These are phyloP conservation scores for Diaporthe citriasiana DNA, from an alignment of 2,329 filamentous ascomycete species.

Conservation along the genomic window DNA sequence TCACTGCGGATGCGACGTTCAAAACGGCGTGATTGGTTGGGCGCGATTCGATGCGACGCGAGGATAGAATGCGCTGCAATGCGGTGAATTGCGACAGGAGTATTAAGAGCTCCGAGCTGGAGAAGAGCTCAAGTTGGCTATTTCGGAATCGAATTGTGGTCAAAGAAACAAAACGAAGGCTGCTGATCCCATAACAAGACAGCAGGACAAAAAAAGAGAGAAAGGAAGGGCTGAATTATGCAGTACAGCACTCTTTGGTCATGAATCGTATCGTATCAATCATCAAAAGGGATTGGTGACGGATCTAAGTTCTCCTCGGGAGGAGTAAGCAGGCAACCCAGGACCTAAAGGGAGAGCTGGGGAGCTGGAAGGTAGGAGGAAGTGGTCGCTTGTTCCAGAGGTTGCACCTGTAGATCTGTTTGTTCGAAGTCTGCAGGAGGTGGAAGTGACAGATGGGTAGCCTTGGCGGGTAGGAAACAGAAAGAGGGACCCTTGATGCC, in stretches of 20 bases:
- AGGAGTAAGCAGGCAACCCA: neutral
- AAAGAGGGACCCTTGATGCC: constrained; percentile 38
- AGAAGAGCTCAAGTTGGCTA: constrained; percentile 4
- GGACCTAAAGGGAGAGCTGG: neutral
- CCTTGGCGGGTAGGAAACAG: constrained; percentile 21
- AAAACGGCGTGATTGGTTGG: constrained; percentile 39
- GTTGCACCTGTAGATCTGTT: constrained; percentile 26
- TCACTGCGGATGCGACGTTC: constrained; percentile 23
- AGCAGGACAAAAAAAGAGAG: constrained; percentile 27
- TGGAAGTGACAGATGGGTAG: constrained; percentile 31
- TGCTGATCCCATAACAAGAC: constrained; percentile 15
- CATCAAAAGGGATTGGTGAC: constrained; percentile 32
- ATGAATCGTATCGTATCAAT: constrained; percentile 39
- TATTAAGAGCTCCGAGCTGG: constrained; percentile 18
- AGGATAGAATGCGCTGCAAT: neutral
- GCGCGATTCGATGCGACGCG: constrained; percentile 36
- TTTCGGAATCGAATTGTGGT: neutral
- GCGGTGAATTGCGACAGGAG: neutral
- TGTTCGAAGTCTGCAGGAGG: constrained; percentile 19
- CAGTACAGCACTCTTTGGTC: constrained; percentile 34
- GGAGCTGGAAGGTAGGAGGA: neutral
- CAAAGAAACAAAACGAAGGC: constrained; percentile 31
- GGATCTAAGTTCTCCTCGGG: neutral
- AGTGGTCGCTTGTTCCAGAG: neutral
- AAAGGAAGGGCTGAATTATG: constrained; percentile 27